phyloP scores from a whole-genome alignment of 2,329 filamentous ascomycete species.

The Plectosphaerella plurivora region DNA sequence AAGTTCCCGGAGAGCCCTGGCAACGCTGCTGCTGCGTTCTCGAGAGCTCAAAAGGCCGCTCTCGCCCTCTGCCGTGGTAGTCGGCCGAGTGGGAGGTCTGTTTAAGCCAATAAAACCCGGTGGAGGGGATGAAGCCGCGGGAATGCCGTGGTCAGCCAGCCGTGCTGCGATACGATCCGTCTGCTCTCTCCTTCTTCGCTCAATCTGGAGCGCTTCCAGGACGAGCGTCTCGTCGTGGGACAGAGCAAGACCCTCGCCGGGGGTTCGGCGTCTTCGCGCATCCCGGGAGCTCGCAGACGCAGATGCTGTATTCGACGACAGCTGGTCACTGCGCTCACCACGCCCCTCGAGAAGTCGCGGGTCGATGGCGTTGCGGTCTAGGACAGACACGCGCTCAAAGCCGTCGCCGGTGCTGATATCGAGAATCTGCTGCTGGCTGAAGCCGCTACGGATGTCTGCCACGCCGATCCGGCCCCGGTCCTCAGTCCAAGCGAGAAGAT shows the following conservation, averaged over 20 bases:
- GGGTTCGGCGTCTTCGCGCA: slow-evolving; percentile 4
- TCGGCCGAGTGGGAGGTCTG: slow-evolving; percentile 4
- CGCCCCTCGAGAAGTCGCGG: slow-evolving; percentile 45
- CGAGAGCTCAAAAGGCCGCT: slow-evolving; percentile 20
- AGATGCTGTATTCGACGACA: slow-evolving; percentile 8
- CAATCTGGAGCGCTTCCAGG: slow-evolving; percentile 50
- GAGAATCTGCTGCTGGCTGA: slow-evolving; percentile 65
- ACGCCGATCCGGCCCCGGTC: slow-evolving; percentile 73
- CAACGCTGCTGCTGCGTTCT: slow-evolving; percentile 26
- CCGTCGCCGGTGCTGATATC: slow-evolving; percentile 55
- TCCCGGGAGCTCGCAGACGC: slow-evolving; percentile 29
- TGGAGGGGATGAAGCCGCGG: neutral
- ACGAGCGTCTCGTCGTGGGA: slow-evolving; percentile 51
- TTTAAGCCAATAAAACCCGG: neutral
- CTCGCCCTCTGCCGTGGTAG: slow-evolving; percentile 11
- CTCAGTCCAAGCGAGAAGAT: slow-evolving; percentile 91
- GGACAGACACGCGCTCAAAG: slow-evolving; percentile 52
- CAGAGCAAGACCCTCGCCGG: slow-evolving; percentile 29
- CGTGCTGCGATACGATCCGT: slow-evolving; percentile 10
- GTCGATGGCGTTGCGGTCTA: slow-evolving; percentile 51
- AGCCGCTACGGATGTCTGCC: slow-evolving; percentile 65
- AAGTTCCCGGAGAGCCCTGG: slow-evolving; percentile 13
- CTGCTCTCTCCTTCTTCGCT: slow-evolving; percentile 46
- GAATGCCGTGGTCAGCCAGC: slow-evolving; percentile 6
- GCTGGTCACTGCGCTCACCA: slow-evolving; percentile 37